Base-by-base conservation (phyloP, 2,329 filamentous ascomycete species). In the Fusarium sp. region DNA sequence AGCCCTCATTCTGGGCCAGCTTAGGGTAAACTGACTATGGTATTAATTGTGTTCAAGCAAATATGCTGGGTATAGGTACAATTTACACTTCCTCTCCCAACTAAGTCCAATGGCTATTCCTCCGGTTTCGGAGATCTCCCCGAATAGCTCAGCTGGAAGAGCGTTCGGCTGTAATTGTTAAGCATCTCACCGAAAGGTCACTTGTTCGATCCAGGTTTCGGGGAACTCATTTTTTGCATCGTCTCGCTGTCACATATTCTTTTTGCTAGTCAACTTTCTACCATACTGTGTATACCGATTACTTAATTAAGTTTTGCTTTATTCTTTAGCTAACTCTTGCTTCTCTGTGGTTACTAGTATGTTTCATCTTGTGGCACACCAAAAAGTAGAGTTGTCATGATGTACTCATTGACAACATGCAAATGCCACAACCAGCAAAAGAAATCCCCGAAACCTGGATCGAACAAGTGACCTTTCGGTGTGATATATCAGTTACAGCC, bases 191-290 rank as follows among this genome's bases (percentile, higher is more conserved):
- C 75, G 71, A 73, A 77, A 77, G 74, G 75, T 73, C 75, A 76
- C 75, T 72, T 77, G 75, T 77, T 77, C 75, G 75, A 77, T 67
- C 75, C 75, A 77, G 75, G 75, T 76, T 73, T 77, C 64, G 75
- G 75, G 75, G 74, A 77, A 54, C 42, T 67, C 23, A 21, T n/a
- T 74, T 77, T 76, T 73, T 58, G 35, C 37, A 1, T 8, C 6
- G 13, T 54, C 18, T 6, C 5, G 9, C 18, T 15, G 2, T 5
- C 9, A n/a, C 12, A 42, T 23, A 8, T 5, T 40, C 50, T n/a
- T 21, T 53, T 28, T n/a, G n/a, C n/a, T n/a, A n/a, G n/a, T n/a
- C n/a, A n/a, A n/a, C n/a, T n/a, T n/a, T n/a, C n/a, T n/a, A n/a
- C n/a, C n/a, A n/a, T n/a, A n/a, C n/a, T n/a, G n/a, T n/a, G n/a